phyloP scores from a whole-genome alignment of 768 basidiomycete genomes.

The Lyophyllum atratum region DNA sequence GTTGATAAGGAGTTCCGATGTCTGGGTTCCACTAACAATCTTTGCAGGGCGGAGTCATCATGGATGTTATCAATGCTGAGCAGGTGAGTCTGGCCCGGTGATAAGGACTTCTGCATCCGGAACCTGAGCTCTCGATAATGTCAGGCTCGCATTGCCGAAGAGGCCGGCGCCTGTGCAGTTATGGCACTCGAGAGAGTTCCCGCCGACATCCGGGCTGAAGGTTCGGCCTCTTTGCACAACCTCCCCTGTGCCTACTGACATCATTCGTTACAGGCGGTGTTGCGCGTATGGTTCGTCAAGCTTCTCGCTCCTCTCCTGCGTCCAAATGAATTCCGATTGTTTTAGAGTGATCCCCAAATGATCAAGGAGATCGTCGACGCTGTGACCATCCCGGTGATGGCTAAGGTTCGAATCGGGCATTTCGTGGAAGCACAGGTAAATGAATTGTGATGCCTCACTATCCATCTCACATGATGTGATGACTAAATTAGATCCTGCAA shows the following conservation, averaged over 20 bases:
- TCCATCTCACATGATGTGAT: constrained; percentile 8
- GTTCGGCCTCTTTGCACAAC: constrained; percentile 20
- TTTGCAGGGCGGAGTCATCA: constrained; percentile 80
- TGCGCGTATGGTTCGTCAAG: constrained; percentile 81
- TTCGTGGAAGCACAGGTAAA: constrained; percentile 92
- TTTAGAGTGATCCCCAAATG: constrained; percentile 89
- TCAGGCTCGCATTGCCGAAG: constrained; percentile 94
- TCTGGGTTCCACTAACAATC: constrained; percentile 8
- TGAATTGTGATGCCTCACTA: neutral
- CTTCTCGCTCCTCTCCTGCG: neutral
- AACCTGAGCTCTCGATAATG: constrained; percentile 19
- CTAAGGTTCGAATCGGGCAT: constrained; percentile 95
- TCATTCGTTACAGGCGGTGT: constrained; percentile 63
- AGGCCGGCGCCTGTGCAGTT: constrained; percentile 96
- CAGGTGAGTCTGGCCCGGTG: constrained; percentile 30
- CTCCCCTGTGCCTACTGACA: constrained; percentile 5
- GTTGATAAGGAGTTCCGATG: constrained; percentile 35
- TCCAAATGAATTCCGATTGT: constrained; percentile 16
- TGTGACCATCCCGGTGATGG: constrained; percentile 97
- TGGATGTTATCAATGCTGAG: constrained; percentile 91
- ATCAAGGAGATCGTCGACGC: constrained; percentile 95
- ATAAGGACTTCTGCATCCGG: constrained; percentile 3
- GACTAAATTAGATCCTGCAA: constrained; percentile 77
- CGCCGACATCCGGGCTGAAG: constrained; percentile 88
- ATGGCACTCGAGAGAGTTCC: constrained; percentile 97